A percentile compares a stretch with the other conserved stretches of the same genome.
Conservation (phyloP, 345 rosid species). For the Rhizophora mangle region DNA sequence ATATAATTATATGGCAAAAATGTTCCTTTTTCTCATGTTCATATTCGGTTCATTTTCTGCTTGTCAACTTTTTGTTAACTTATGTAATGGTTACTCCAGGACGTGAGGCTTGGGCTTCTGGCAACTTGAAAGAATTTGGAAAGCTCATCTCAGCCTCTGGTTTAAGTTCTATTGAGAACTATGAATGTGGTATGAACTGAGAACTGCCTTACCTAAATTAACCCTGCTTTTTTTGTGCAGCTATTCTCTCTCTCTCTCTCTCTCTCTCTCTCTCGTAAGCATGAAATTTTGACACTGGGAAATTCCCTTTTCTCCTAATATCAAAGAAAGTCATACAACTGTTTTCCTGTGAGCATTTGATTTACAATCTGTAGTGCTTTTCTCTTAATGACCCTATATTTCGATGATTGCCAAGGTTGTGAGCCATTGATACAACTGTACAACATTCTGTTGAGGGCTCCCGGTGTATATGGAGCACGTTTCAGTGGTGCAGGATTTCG, state of each 20-base stretch:
- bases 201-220: neutral
- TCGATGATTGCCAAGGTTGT: constrained; percentile 42
- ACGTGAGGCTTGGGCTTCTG: constrained; percentile 77
- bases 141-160: constrained; percentile 84
- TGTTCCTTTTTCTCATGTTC: neutral
- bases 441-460: constrained; percentile 62
- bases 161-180: constrained; percentile 78
- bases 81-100: constrained; percentile 44
- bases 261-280: neutral
- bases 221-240: neutral
- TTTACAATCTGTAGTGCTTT: no score
- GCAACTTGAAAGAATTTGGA: constrained; percentile 64
- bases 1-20: constrained; percentile 5
- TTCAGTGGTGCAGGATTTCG: constrained; percentile 95
- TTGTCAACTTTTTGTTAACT: constrained; percentile 5
- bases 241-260: neutral
- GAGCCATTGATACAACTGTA: constrained; percentile 78
- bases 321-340: no score
- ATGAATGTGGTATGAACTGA: constrained; percentile 70
- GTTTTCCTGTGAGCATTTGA: no score
- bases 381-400: neutral
- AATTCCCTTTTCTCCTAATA: no score
- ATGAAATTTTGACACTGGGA: no score
- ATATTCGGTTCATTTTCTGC: neutral
- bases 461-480: constrained; percentile 79